These are phyloP conservation scores for Cicer judaicum DNA, from an alignment of 306 rosid species.

Conservation along the genomic window DNA sequence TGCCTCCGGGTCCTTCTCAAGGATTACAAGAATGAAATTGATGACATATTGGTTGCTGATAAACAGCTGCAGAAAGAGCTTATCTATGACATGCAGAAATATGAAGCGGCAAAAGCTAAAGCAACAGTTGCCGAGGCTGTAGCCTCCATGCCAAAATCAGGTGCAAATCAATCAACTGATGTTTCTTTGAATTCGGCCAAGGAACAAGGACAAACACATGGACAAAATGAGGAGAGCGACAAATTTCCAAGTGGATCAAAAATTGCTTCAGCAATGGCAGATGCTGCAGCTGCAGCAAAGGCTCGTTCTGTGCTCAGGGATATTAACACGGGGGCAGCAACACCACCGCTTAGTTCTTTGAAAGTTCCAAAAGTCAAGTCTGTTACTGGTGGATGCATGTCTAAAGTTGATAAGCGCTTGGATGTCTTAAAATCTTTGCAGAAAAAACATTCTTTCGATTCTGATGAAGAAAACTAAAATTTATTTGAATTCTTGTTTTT, in stretches of 20 bases:
- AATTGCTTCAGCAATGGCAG: conserved; percentile 83
- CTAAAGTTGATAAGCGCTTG: conserved; percentile 42
- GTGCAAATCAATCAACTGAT: conserved; percentile 48
- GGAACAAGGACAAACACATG: conserved; percentile 41
- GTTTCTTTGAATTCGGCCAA: conserved; percentile 40
- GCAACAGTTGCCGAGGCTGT: conserved; percentile 65
- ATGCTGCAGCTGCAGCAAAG: conserved; percentile 77
- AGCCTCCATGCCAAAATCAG: conserved; percentile 54
- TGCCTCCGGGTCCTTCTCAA: conserved; percentile 84
- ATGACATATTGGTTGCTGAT: conserved; percentile 88
- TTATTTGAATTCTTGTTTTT: not conserved
- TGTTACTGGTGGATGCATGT: conserved; percentile 36
- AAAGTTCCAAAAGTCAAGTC: conserved; percentile 77
- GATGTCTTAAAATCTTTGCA: conserved; percentile 66
- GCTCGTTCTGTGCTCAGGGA: conserved; percentile 87
- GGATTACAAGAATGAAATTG: conserved; percentile 92
- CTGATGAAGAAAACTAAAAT: conserved; percentile 66
- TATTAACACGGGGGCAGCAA: conserved; percentile 64
- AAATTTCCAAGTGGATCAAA: conserved; percentile 48
- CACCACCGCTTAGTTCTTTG: conserved; percentile 67
- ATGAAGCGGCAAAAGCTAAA: conserved; percentile 73
- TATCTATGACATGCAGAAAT: conserved; percentile 81
- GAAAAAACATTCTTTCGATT: conserved; percentile 70
- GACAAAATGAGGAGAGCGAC: conserved; percentile 13
- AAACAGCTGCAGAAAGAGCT: conserved; percentile 96